Evolutionary conservation across 169 alveolate genomes (phyloP), one percentile per base, ranked within the genome.

Genomic region (Plasmodium falciparum): DNA sequence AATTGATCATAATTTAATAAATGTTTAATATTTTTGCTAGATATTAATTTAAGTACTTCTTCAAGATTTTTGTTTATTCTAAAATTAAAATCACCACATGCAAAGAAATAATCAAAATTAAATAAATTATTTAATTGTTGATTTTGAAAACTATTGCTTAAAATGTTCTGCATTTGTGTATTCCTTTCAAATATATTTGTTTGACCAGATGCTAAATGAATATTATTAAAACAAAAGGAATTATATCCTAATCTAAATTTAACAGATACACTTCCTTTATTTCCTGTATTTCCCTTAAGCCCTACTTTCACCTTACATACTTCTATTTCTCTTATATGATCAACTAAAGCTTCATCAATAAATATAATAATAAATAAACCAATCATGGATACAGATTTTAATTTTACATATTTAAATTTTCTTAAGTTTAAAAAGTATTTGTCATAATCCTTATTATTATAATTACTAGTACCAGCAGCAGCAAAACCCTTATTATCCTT

Each of bases 261-360:
- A 22, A 95, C 83, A 15, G 95, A 86, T 22, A 96, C 97, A 9
- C 97, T 95, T 24, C 99, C 98, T 93, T 97, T 96, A 88, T 97
- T 97, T 5, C 98, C 98, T 29, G 96, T 85, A 80, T 93, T 91
- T n/a, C 97, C 97, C 88, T 96, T 94, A 74, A 96, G 92, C 1
- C 99, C 98, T 62, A 96, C 95, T 92, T 96, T 95, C 33, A 95
- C 94, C 52, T 92, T 91, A 13, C 94, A 88, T 13, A 95, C 85
- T 26, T 92, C 95, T n/a, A 96, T 91, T 59, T 92, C 90, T 73
- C 89, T 74, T 65, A 96, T 93, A 22, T 93, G 67, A 54, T 93
- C 85, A 13, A 72, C 92, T 17, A 94, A 52, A 29, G 94, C 88
- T 24, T 89, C 94, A 90, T 95, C 95, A 1, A 95, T 97, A 73